A percentile compares a stretch with the other conserved stretches of the same genome.
Conservation (phyloP, 108 stramenopile species). For the Aurantiochytrium sp. region DNA sequence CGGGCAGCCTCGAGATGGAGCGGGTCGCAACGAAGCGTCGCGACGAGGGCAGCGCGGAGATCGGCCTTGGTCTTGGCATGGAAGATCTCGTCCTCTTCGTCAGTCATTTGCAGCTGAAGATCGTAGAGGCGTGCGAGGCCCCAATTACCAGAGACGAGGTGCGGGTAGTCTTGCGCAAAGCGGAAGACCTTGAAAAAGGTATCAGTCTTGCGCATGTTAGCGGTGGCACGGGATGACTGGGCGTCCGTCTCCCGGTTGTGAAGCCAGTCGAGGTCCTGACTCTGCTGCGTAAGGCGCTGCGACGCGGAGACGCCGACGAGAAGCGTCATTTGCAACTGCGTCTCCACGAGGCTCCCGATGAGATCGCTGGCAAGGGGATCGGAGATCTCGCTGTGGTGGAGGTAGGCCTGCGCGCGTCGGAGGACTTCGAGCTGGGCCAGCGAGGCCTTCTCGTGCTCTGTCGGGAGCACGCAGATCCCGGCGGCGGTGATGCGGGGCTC, state of each 20-base stretch:
- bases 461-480: not conserved
- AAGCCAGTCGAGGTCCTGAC: not conserved
- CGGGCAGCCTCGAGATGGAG: not conserved
- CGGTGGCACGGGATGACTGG: not conserved
- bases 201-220: not conserved
- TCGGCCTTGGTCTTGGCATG: not conserved
- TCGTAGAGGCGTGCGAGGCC: not conserved
- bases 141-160: not conserved
- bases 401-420: not conserved
- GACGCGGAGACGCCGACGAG: not conserved
- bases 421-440: not conserved
- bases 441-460: not conserved
- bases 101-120: slow-evolving; percentile 22
- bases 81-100: not conserved
- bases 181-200: not conserved
- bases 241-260: not conserved
- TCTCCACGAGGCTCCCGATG: not conserved
- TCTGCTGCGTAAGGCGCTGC: slow-evolving; percentile 10
- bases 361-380: not conserved
- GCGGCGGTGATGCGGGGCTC: not conserved
- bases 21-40: not conserved
- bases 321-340: not conserved
- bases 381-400: not conserved
- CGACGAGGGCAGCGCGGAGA: not conserved
- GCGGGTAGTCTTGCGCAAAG: not conserved